A percentile compares a stretch with the other conserved stretches of the same genome.
These are phyloP conservation scores for Flueggea neowawraea DNA, from an alignment of 441 rosid species.

Conservation along the genomic window DNA sequence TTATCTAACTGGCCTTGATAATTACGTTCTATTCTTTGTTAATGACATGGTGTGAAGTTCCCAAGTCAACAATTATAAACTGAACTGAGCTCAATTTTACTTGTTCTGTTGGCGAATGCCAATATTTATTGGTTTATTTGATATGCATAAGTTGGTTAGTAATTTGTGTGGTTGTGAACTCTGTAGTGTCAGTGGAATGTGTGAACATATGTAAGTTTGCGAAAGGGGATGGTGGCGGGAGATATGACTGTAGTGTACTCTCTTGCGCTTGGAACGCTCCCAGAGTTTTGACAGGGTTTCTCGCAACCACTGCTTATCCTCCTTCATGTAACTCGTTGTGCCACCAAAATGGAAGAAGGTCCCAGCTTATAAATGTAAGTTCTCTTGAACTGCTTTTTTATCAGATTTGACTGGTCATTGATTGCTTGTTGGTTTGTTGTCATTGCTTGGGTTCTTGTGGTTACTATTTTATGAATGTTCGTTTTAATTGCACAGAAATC, in stretches of 20 bases:
- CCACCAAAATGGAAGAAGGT: conserved; percentile 42
- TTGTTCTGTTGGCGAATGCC: background rate
- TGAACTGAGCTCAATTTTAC: background rate
- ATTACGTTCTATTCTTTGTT: background rate
- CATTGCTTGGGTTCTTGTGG: background rate
- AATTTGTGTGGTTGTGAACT: conserved; percentile 14
- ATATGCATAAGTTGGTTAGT: background rate
- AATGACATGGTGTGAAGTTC: background rate
- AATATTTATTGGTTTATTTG: background rate
- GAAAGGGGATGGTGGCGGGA: conserved; percentile 66
- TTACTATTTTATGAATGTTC: background rate
- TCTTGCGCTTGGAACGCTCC: conserved; percentile 97
- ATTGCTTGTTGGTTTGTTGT: background rate
- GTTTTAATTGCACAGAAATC: background rate
- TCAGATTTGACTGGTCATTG: background rate
- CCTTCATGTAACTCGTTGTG: conserved; percentile 38
- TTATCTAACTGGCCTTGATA: background rate
- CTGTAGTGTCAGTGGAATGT: conserved; percentile 82
- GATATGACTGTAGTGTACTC: conserved; percentile 69
- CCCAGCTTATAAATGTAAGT: conserved; percentile 44
- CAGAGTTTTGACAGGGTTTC: conserved; percentile 82
- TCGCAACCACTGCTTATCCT: conserved; percentile 78
- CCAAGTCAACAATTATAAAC: background rate
- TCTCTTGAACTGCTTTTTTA: conserved; percentile 2
- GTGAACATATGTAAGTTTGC: conserved; percentile 70